Evolutionary conservation across 495 filamentous ascomycete genomes (phyloP), one percentile per base, ranked within the genome.

Genomic region (Baudoinia panamericana): DNA sequence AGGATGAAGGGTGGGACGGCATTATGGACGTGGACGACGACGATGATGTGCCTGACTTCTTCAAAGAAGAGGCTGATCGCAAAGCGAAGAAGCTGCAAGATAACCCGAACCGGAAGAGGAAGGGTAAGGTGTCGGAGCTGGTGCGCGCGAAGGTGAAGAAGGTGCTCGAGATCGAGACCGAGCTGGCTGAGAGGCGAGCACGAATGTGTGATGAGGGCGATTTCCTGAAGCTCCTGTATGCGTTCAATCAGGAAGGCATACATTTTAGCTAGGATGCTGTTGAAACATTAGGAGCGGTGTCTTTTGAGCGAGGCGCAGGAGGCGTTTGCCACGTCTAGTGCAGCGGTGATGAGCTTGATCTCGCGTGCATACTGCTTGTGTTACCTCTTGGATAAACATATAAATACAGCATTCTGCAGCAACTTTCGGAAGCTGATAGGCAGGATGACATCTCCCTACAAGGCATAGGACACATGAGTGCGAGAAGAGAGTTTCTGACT

Each of bases 191-290:
- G 30, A 82, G 78, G 64, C 62, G 86, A 44, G 80, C 84, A 6
- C 71, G 81, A 43, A 78, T 83, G 64, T 86, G 84, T 46, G 85
- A 93, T 56, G 83, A 93, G 60, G 82, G 81, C 36, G 86, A 93
- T 50, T 94, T 95, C 55, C 60, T 96, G 57, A 76, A 68, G 61
- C 45, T 82, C 50, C 52, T 82, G 48, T 78, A 73, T 67, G 72
- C 74, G 23, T 87, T 93, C 61, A 92, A 93, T 57, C 72, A 83
- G 42, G 83, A 93, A 55, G 84, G 84, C 12, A 88, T 94, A 45
- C 87, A 93, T 65, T 96, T 96, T 65, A 82, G 74, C 39, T 93
- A n/a, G n/a, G n/a, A n/a, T n/a, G n/a, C n/a, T n/a, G n/a, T n/a
- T n/a, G n/a, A n/a, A n/a, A n/a, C n/a, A n/a, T n/a, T n/a, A n/a